These are phyloP conservation scores for Colletotrichum siamense DNA, from an alignment of 2,329 filamentous ascomycete genomes.

Conservation along the genomic window DNA sequence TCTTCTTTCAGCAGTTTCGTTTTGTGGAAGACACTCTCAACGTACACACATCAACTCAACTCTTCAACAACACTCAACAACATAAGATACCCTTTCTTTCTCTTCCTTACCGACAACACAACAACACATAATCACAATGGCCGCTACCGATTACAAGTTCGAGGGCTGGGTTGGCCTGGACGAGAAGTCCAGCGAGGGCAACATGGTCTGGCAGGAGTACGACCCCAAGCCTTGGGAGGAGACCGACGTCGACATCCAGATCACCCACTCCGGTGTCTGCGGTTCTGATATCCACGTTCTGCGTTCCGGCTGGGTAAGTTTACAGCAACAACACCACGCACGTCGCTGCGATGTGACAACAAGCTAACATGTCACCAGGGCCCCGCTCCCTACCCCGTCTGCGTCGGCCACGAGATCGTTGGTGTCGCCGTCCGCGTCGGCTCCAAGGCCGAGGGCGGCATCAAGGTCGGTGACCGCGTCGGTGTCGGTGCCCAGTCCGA, in stretches of 20 bases:
- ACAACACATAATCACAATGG: slow-evolving; percentile 27
- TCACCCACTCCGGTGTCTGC: slow-evolving; percentile 72
- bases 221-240: slow-evolving; percentile 71
- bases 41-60: not conserved
- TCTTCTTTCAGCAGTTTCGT: accelerated
- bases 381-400: slow-evolving; percentile 23
- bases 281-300: slow-evolving; percentile 66
- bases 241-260: slow-evolving; percentile 67
- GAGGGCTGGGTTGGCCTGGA: slow-evolving; percentile 55
- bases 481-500: slow-evolving; percentile 63
- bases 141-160: slow-evolving; percentile 48
- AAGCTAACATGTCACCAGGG: not conserved
- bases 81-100: not conserved
- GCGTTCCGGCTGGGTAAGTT: slow-evolving; percentile 56
- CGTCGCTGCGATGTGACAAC: not conserved
- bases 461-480: slow-evolving; percentile 63
- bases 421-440: slow-evolving; percentile 50
- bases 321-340: not conserved
- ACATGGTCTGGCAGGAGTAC: slow-evolving; percentile 61
- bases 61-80: not conserved
- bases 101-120: not conserved
- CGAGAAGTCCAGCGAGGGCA: slow-evolving; percentile 47
- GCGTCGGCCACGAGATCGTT: slow-evolving; percentile 46
- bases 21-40: not conserved
- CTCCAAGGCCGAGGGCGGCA: slow-evolving; percentile 42